These are phyloP conservation scores for Podospora comata DNA, from an alignment of 495 filamentous ascomycete species.

Conservation along the genomic window DNA sequence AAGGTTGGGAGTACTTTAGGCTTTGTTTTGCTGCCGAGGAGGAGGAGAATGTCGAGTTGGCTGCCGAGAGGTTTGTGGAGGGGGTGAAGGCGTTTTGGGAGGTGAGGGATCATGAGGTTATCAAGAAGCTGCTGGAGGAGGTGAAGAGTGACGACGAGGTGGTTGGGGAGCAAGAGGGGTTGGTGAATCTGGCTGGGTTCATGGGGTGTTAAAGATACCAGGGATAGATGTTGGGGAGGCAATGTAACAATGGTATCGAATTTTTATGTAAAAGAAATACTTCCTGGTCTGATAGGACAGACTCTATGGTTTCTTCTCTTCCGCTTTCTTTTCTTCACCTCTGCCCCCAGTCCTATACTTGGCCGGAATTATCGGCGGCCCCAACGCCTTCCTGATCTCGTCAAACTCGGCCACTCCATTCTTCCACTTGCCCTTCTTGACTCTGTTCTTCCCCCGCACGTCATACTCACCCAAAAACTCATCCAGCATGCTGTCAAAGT, in stretches of 20 bases:
- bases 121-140: slow-evolving; percentile 51
- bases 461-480: slow-evolving; percentile 82
- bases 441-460: slow-evolving; percentile 71
- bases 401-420: slow-evolving; percentile 86
- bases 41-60: slow-evolving; percentile 59
- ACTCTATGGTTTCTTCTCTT: no score
- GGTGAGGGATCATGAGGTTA: slow-evolving; percentile 60
- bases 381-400: slow-evolving; percentile 78
- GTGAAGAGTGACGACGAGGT: neutral
- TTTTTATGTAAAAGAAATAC: neutral
- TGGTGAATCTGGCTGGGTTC: slow-evolving; percentile 15
- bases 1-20: slow-evolving; percentile 66
- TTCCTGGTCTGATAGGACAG: no score
- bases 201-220: slow-evolving; percentile 19
- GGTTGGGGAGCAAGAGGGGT: slow-evolving; percentile 4
- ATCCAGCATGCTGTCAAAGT: slow-evolving; percentile 88
- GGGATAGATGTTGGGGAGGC: neutral
- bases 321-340: no score
- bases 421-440: slow-evolving; percentile 78
- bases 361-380: slow-evolving; percentile 56
- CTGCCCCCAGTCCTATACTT: slow-evolving; percentile 17
- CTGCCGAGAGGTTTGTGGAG: slow-evolving; percentile 59
- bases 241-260: neutral
- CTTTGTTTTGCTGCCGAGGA: slow-evolving; percentile 82
- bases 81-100: slow-evolving; percentile 73